Conservation (phyloP, 169 alveolate species). For the Cryptosporidium ubiquitum region DNA sequence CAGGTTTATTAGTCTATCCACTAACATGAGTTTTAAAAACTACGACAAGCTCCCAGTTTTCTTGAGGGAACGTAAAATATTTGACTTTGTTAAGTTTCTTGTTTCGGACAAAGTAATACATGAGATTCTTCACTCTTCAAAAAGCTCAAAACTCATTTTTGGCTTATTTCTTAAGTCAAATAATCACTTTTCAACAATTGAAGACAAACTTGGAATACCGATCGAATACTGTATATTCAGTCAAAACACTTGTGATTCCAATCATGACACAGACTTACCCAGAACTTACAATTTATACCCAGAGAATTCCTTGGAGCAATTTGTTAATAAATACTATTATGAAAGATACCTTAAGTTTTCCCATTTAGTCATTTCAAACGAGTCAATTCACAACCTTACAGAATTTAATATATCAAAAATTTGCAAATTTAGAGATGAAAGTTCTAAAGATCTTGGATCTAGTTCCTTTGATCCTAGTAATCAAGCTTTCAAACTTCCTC, state of each 20-base stretch:
- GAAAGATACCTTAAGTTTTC: constrained; percentile 67
- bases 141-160: not conserved
- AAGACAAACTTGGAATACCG: constrained; percentile 20
- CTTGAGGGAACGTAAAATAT: constrained; percentile 1
- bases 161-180: constrained; percentile 10
- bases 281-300: not conserved
- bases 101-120: constrained; percentile 3
- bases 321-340: constrained; percentile 38
- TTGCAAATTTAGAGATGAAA: not conserved
- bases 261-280: not conserved
- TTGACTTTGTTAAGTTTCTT: constrained; percentile 32
- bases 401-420: constrained; percentile 40
- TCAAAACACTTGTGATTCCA: not conserved
- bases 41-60: constrained; percentile 41
- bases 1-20: constrained; percentile 29
- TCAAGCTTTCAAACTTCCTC: constrained; percentile 18
- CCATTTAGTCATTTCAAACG: constrained; percentile 57
- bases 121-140: constrained; percentile 9
- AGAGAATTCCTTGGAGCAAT: constrained; percentile 59
- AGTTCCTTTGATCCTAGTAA: constrained; percentile 33
- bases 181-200: constrained; percentile 11
- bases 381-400: constrained; percentile 18
- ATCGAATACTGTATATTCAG: constrained; percentile 33
- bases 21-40: constrained; percentile 10
- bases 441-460: not conserved